Conservation (phyloP, 108 stramenopile species). For the Halocafeteria seosinensis region DNA sequence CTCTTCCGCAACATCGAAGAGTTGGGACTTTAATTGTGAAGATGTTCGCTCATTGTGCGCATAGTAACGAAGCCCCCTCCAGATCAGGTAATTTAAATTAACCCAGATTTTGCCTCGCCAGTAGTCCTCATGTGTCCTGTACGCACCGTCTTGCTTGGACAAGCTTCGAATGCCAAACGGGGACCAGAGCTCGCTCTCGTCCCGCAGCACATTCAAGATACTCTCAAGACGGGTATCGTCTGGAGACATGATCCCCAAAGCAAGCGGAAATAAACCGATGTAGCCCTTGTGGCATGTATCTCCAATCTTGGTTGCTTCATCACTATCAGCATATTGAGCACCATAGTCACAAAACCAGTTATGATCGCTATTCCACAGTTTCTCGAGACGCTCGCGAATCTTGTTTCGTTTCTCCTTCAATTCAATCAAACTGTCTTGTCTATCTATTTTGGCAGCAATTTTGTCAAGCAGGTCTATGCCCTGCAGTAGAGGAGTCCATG, state of each 20-base stretch:
- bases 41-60: not conserved
- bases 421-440: too few species aligned
- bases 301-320: not conserved
- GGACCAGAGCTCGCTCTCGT: constrained; percentile 13
- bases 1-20: constrained; percentile 4
- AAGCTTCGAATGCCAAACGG: constrained; percentile 30
- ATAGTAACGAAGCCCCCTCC: constrained; percentile 19
- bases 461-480: too few species aligned
- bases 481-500: too few species aligned
- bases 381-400: not conserved
- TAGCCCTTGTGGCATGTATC: constrained; percentile 12
- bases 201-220: not conserved
- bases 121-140: constrained; percentile 28
- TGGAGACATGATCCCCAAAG: constrained; percentile 21
- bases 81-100: constrained; percentile 31
- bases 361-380: not conserved
- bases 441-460: too few species aligned
- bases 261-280: constrained; percentile 26
- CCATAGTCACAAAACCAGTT: not conserved
- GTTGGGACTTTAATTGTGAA: not conserved
- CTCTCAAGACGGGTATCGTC: not conserved
- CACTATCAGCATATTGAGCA: too few species aligned
- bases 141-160: constrained; percentile 14
- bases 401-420: too few species aligned
- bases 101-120: constrained; percentile 43